Evolutionary conservation across 805 yeast species (phyloP).

Genomic region (Candida maesae): DNA sequence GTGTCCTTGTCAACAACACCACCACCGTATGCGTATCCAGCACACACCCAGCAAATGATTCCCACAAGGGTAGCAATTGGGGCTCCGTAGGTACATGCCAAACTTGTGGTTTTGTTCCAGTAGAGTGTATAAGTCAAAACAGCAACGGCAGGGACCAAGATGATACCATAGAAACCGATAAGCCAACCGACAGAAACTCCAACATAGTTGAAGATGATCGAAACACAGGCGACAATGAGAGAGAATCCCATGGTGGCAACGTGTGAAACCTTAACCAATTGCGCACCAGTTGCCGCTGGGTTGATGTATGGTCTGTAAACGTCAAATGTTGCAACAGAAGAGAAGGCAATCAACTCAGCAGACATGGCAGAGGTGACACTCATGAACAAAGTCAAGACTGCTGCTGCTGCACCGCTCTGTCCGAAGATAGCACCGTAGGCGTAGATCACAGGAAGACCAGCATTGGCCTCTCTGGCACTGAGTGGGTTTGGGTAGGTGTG

Average conservation of each 20-base stretch:
- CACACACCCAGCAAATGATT: conserved; percentile 26
- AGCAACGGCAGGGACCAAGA: conserved; percentile 35
- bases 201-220: conserved; percentile 38
- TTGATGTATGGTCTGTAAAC: conserved; percentile 37
- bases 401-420: conserved; percentile 39
- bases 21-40: conserved; percentile 17
- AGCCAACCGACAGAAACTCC: conserved; percentile 42
- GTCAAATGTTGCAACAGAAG: conserved; percentile 38
- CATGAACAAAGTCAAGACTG: conserved; percentile 38
- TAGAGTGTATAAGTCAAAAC: conserved; percentile 34
- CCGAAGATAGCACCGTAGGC: conserved; percentile 45
- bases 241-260: conserved; percentile 36
- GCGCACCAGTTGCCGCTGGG: conserved; percentile 36
- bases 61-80: conserved; percentile 26
- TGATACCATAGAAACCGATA: conserved; percentile 36
- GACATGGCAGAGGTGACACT: conserved; percentile 41
- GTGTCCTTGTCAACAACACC: conserved; percentile 19
- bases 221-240: conserved; percentile 35
- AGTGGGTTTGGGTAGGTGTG: conserved; percentile 40
- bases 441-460: conserved; percentile 36
- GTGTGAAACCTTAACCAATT: conserved; percentile 35
- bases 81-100: conserved; percentile 23
- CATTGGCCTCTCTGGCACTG: conserved; percentile 34
- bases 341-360: conserved; percentile 40
- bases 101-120: conserved; percentile 22